phyloP scores from a whole-genome alignment of 108 stramenopile species.

The Halocafeteria seosinensis region DNA sequence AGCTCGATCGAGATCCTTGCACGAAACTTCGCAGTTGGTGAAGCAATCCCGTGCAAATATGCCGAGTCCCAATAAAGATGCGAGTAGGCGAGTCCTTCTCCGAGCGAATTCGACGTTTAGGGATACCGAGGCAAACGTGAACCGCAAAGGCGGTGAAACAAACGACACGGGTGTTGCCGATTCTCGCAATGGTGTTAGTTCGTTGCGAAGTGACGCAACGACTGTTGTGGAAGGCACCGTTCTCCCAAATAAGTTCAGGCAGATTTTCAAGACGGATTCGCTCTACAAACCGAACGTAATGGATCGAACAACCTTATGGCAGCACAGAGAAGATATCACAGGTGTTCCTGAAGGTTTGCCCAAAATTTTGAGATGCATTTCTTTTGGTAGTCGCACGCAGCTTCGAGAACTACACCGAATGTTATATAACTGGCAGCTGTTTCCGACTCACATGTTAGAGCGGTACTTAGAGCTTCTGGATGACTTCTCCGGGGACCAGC shows the following conservation, averaged over 20 bases:
- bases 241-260: neutral
- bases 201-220: no score
- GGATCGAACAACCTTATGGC: constrained; percentile 12
- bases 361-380: constrained; percentile 8
- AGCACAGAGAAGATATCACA: neutral
- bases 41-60: no score
- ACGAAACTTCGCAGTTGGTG: no score
- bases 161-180: no score
- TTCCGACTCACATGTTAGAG: neutral
- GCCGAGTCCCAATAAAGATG: no score
- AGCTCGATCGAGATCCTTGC: no score
- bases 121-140: no score
- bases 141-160: no score
- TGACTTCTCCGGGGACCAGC: neutral
- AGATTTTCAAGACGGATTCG: neutral
- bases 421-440: neutral
- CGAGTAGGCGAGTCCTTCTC: no score
- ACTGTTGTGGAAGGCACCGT: no score
- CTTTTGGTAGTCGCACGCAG: constrained; percentile 4
- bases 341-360: constrained; percentile 4
- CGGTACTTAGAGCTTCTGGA: constrained; percentile 8
- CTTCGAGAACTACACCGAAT: constrained; percentile 7
- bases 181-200: no score
- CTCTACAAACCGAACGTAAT: neutral
- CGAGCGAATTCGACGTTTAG: no score